Conservation (phyloP, 2,329 filamentous ascomycete species). For the Sporothrix luriei region DNA sequence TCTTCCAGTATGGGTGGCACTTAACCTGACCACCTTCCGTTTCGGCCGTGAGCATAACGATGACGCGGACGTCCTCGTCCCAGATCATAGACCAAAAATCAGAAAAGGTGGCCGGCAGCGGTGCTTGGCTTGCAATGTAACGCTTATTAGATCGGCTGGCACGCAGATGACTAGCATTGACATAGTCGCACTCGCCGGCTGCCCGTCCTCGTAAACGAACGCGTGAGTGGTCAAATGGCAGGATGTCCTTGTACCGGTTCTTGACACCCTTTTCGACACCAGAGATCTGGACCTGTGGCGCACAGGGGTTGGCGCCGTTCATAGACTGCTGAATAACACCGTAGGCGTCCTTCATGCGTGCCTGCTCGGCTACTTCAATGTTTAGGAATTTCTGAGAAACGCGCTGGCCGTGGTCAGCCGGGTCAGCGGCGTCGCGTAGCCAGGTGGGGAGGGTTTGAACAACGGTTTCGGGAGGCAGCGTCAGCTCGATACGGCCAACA, state of each 20-base stretch:
- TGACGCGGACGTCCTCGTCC: slow-evolving; percentile 92
- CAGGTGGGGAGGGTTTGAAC: slow-evolving; percentile 68
- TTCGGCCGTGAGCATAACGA: slow-evolving; percentile 96
- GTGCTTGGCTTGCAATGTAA: slow-evolving; percentile 95
- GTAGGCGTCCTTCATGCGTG: slow-evolving; percentile 84
- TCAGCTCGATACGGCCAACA: slow-evolving; percentile 76
- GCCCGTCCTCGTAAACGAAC: slow-evolving; percentile 74
- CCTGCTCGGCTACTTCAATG: slow-evolving; percentile 83
- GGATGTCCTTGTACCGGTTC: slow-evolving; percentile 97
- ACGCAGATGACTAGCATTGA: slow-evolving; percentile 89
- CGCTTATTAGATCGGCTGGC: slow-evolving; percentile 80
- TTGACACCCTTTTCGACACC: slow-evolving; percentile 94
- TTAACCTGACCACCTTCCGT: slow-evolving; percentile 91
- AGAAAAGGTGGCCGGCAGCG: slow-evolving; percentile 77
- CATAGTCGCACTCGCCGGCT: slow-evolving; percentile 79
- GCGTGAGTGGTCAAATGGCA: slow-evolving; percentile 91
- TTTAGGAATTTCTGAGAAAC: slow-evolving; percentile 81
- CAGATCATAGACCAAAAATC: slow-evolving; percentile 98
- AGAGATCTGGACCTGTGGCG: slow-evolving; percentile 68
- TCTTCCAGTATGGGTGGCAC: slow-evolving; percentile 91
- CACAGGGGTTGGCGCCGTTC: slow-evolving; percentile 37
- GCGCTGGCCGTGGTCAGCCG: slow-evolving; percentile 71
- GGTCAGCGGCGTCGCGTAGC: slow-evolving; percentile 70
- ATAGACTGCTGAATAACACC: slow-evolving; percentile 52
- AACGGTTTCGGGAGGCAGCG: slow-evolving; percentile 51